Evolutionary conservation across 2,329 filamentous ascomycete genomes (phyloP), one percentile per base, ranked within the genome.

Genomic region (Emydomyces testavorans): DNA sequence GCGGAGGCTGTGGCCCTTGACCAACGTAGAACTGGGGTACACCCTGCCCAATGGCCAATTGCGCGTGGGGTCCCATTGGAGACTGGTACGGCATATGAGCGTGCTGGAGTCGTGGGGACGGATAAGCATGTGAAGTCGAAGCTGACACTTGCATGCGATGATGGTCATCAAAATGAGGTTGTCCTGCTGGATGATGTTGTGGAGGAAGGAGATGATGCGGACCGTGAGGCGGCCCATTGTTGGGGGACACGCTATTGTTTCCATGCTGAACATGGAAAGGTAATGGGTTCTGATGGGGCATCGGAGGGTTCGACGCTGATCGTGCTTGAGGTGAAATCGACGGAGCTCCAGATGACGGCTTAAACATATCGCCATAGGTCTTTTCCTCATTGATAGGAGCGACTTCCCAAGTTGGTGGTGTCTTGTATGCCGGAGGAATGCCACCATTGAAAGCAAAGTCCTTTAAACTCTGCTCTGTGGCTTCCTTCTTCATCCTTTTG

Each of bases 121-220:
- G 83, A 63, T 87, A 92, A 2, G 87, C 86, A 58, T 89, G 87
- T 2, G 81, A 81, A 20, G 85, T 88, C 55, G 82, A 88, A 5
- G 82, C 84, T 50, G 85, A 85, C 69, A 92, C 84, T 56, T 79
- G 77, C 85, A 95, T 94, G 44, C 88, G 79, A 60, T 89, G 84
- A 55, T 94, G 84, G 56, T 94, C 89, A 56, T 81, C 80, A 50
- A 80, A 81, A 57, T 82, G 85, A 55, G 81, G 84, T 2, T 78
- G 76, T 13, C 75, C 74, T 45, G 78, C 77, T 4, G 75, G 77
- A 54, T 83, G 83, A 58, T 88, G 85, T 49, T 84, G 83, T 52
- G 82, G 81, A 21, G 75, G 76, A 58, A 87, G 83, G 65, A 87
- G 80, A 58, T 83, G 83, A 18, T 37, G 43, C 15, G 83, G 80